Conservation (phyloP, 2,329 filamentous ascomycete species). For the Stagonosporopsis cucurbitacearum region DNA sequence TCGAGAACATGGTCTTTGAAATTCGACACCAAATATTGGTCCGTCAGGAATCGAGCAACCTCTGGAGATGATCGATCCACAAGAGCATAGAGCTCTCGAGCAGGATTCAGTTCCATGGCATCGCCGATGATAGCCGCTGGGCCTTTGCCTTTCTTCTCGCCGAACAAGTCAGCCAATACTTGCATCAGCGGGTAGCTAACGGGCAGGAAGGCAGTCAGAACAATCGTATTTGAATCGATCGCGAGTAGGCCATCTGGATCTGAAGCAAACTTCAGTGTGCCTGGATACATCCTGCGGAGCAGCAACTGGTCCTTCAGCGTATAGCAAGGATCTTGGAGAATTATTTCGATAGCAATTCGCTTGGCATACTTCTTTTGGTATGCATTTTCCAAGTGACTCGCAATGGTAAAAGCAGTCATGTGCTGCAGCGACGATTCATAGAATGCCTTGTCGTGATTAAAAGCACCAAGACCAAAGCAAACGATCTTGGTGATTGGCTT, state of each 20-base stretch:
- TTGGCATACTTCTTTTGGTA: not conserved
- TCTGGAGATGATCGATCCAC: not conserved
- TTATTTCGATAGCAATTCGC: slow-evolving; percentile 7
- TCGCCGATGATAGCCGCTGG: slow-evolving; percentile 17
- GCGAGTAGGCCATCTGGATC: slow-evolving; percentile 28
- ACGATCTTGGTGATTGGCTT: slow-evolving; percentile 17
- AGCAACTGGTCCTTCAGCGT: slow-evolving; percentile 9
- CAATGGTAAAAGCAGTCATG: slow-evolving; percentile 23
- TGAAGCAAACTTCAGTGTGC: slow-evolving; percentile 6
- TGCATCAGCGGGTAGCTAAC: slow-evolving; percentile 24
- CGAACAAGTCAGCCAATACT: slow-evolving; percentile 23
- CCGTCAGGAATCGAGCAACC: slow-evolving; percentile 2
- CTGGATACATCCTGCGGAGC: not conserved
- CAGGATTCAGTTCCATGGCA: not conserved
- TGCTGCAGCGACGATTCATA: slow-evolving; percentile 22
- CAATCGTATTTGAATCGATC: slow-evolving; percentile 24
- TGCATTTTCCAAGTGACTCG: not conserved
- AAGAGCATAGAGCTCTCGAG: not conserved
- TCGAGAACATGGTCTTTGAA: slow-evolving; percentile 8
- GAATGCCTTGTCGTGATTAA: not conserved
- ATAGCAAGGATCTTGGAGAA: slow-evolving; percentile 30
- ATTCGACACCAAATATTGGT: not conserved
- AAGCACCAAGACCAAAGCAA: slow-evolving; percentile 22
- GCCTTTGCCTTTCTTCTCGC: not conserved
- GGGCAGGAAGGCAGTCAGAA: slow-evolving; percentile 22